These are phyloP conservation scores for Fusarium torulosum DNA, from an alignment of 2,329 filamentous ascomycete species.

Conservation along the genomic window DNA sequence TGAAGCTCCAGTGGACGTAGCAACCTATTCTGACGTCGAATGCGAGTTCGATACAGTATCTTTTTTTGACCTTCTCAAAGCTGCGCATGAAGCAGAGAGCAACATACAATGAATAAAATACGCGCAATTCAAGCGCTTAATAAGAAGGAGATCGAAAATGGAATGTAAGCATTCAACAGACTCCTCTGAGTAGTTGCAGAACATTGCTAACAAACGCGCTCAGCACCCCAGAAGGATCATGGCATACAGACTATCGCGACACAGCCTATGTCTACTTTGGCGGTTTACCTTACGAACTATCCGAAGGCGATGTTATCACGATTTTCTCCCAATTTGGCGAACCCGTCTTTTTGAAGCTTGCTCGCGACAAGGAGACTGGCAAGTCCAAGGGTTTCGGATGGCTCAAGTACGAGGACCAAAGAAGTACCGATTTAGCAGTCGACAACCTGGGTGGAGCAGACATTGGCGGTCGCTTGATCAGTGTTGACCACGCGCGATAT, in stretches of 20 bases:
- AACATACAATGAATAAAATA: conserved; percentile 85
- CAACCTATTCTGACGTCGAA: conserved; percentile 29
- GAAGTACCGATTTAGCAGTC: conserved; percentile 94
- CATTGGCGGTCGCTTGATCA: conserved; percentile 81
- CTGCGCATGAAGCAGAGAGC: neutral
- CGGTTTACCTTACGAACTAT: conserved; percentile 90
- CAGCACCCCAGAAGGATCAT: conserved; percentile 87
- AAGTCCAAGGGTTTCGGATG: conserved; percentile 96
- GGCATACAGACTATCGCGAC: conserved; percentile 97
- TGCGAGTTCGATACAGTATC: conserved; percentile 23
- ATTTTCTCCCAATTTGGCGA: conserved; percentile 98
- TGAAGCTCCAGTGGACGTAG: conserved; percentile 33
- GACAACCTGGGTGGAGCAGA: conserved; percentile 93
- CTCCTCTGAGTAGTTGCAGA: neutral
- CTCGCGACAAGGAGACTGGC: conserved; percentile 94
- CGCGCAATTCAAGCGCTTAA: conserved; percentile 93
- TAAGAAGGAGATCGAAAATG: conserved; percentile 91
- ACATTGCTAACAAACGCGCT: conserved; percentile 37
- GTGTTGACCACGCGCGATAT: conserved; percentile 94
- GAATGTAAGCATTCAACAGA: conserved; percentile 69
- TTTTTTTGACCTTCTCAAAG: conserved; percentile 4
- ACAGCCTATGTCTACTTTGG: conserved; percentile 98
- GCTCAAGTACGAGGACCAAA: conserved; percentile 98
- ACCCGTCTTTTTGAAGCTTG: conserved; percentile 91
- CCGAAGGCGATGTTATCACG: conserved; percentile 94